Conservation (phyloP, 1,284 basidiomycete genomes). For the Fistulinella staudtii region DNA sequence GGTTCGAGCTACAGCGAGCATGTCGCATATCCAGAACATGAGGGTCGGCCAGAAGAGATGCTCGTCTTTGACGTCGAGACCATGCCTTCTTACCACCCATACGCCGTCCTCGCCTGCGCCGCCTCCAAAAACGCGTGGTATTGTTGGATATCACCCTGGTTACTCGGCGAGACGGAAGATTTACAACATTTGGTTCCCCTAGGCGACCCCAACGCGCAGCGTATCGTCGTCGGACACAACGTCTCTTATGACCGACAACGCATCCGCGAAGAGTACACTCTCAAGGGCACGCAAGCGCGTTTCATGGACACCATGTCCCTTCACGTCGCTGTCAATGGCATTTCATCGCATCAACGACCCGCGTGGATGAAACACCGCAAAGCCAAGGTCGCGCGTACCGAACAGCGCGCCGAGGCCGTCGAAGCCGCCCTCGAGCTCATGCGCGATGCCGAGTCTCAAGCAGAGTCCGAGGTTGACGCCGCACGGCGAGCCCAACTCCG, state of each 20-base stretch:
- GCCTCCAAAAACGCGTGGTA: constrained; percentile 88
- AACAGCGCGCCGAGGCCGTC: constrained; percentile 56
- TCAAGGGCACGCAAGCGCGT: constrained; percentile 56
- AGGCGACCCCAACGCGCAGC: constrained; percentile 48
- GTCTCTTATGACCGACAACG: constrained; percentile 92
- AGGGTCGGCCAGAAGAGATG: constrained; percentile 63
- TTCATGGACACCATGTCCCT: constrained; percentile 96
- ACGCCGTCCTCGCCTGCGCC: constrained; percentile 89
- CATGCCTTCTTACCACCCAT: constrained; percentile 78
- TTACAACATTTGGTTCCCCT: constrained; percentile 77
- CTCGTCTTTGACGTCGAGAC: constrained; percentile 89
- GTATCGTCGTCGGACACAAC: constrained; percentile 81
- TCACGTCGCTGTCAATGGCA: constrained; percentile 92
- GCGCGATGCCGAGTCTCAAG: constrained; percentile 43
- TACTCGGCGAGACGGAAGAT: constrained; percentile 65
- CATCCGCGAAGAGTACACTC: constrained; percentile 78
- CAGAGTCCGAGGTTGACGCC: constrained; percentile 38
- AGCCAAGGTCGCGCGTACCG: constrained; percentile 41
- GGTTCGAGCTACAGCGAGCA: constrained; percentile 65
- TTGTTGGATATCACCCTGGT: constrained; percentile 93
- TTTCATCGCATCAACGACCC: constrained; percentile 92
- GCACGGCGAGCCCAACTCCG: constrained; percentile 39
- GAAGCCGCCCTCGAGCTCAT: constrained; percentile 52
- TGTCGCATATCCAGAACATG: constrained; percentile 57
- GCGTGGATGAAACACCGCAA: constrained; percentile 88